Evolutionary conservation across 2,329 filamentous ascomycete species (phyloP).

Genomic region (Pseudogymnoascus sp.): DNA sequence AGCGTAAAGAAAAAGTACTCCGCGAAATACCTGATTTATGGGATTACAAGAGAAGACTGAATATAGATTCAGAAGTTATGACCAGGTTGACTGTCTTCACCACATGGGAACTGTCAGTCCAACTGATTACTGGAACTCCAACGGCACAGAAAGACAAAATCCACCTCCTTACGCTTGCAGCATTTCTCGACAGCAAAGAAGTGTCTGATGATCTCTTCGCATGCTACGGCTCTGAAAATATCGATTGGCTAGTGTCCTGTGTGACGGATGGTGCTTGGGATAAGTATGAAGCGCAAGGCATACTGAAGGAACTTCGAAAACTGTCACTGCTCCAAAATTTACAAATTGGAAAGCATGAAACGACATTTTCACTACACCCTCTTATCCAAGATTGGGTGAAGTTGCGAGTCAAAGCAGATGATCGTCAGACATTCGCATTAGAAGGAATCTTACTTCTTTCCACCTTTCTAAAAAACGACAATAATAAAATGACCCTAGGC

Average conservation of each 20-base stretch:
- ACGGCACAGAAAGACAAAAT: conserved; percentile 11
- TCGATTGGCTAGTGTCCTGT: conserved; percentile 14
- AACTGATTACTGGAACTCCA: conserved; percentile 15
- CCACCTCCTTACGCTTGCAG: conserved; percentile 18
- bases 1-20: conserved; percentile 15
- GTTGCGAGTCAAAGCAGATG: conserved; percentile 11
- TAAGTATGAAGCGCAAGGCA: conserved; percentile 14
- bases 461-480: not conserved
- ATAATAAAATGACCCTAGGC: not conserved
- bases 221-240: conserved; percentile 8
- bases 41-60: conserved; percentile 14
- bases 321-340: conserved; percentile 20
- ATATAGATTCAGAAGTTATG: conserved; percentile 22
- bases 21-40: conserved; percentile 17
- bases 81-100: conserved; percentile 22
- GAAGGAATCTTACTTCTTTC: not conserved
- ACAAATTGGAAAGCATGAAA: not conserved
- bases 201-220: conserved; percentile 22
- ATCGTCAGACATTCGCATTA: not conserved
- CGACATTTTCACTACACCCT: conserved; percentile 19
- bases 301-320: conserved; percentile 16
- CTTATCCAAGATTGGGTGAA: conserved; percentile 21
- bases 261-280: conserved; percentile 17
- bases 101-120: conserved; percentile 25
- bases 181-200: conserved; percentile 19